Percentiles rank a stretch among this genome's conserved stretches.
These are phyloP conservation scores for Cystobasidium pallidum DNA, from an alignment of 1,284 basidiomycete genomes.

Conservation along the genomic window DNA sequence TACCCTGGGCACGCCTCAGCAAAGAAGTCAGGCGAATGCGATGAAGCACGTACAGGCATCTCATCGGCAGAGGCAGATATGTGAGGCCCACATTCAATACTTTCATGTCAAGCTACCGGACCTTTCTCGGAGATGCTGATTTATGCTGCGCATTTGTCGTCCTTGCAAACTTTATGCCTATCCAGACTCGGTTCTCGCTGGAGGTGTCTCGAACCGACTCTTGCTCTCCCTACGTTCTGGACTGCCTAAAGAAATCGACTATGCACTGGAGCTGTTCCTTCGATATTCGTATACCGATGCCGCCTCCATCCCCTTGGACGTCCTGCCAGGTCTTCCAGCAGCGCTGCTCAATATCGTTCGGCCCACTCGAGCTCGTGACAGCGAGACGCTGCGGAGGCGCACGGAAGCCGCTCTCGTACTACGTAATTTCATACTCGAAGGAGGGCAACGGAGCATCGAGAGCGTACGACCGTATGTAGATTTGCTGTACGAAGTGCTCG, in stretches of 20 bases:
- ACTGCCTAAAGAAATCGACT: constrained; percentile 72
- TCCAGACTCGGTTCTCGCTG: constrained; percentile 77
- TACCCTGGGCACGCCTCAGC: constrained; percentile 28
- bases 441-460: constrained; percentile 19
- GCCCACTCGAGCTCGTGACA: constrained; percentile 21
- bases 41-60: constrained; percentile 18
- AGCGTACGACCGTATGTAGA: constrained; percentile 13
- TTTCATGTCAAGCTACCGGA: too few species aligned
- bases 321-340: constrained; percentile 73
- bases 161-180: background rate
- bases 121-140: too few species aligned
- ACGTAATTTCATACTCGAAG: constrained; percentile 67
- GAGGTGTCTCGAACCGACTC: constrained; percentile 74
- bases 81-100: background rate
- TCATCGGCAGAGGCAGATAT: constrained; percentile 18
- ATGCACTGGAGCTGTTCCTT: constrained; percentile 77
- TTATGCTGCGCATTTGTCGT: background rate
- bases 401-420: constrained; percentile 72
- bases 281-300: constrained; percentile 69
- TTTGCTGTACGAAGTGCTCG: constrained; percentile 59
- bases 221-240: constrained; percentile 74
- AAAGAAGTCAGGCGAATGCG: constrained; percentile 17
- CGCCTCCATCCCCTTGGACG: constrained; percentile 67
- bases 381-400: constrained; percentile 43
- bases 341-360: constrained; percentile 78